Percentiles rank a stretch among this genome's conserved stretches.
These are phyloP conservation scores for Eucalyptus lansdowneana DNA, from an alignment of 345 rosid genomes.

Conservation along the genomic window DNA sequence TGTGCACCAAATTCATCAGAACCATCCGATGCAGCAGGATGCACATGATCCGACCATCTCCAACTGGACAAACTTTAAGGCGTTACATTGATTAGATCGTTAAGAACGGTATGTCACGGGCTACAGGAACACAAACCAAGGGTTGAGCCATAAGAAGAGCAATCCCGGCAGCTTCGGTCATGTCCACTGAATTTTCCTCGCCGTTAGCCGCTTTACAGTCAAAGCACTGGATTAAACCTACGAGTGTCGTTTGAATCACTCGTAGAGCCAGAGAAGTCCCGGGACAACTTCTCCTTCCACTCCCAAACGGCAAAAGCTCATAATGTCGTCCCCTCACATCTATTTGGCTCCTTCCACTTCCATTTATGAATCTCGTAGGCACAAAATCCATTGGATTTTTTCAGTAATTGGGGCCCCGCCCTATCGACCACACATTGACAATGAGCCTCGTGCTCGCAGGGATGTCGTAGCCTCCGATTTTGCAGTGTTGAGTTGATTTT, in stretches of 20 bases:
- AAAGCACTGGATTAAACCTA: neutral
- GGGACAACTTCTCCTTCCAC: neutral
- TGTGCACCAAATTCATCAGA: neutral
- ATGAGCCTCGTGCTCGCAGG: neutral
- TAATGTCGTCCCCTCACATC: neutral
- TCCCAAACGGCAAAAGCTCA: neutral
- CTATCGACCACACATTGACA: neutral
- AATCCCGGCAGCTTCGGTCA: neutral
- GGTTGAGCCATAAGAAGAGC: neutral
- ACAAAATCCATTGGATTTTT: neutral
- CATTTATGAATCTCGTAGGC: neutral
- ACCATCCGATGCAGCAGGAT: neutral
- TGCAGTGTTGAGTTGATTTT: neutral
- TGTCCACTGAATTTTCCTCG: neutral
- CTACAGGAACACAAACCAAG: neutral
- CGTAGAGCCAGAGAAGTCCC: neutral
- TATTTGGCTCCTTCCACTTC: neutral
- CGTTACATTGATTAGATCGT: neutral
- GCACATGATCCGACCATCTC: neutral
- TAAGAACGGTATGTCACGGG: neutral
- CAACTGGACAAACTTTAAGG: neutral
- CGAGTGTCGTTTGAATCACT: neutral
- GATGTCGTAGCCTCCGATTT: neutral
- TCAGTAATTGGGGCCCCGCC: neutral
- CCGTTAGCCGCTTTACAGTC: neutral